Base-by-base conservation (phyloP, 2,329 filamentous ascomycete genomes). In the Diaporthe caulivora region DNA sequence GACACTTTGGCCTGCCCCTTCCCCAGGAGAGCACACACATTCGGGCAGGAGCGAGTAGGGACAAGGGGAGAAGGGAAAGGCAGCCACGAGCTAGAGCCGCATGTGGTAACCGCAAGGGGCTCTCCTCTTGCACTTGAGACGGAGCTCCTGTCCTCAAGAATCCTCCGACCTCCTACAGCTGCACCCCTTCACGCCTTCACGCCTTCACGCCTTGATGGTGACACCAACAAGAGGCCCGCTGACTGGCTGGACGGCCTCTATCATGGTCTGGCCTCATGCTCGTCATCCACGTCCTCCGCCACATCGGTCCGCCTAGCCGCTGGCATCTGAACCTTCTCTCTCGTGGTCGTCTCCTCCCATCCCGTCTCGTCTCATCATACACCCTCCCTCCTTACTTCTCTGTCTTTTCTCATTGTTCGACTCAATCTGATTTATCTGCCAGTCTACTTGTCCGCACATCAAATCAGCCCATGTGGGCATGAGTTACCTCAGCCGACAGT, bases 1-100 rank as follows among this genome's bases (percentile, higher is more conserved):
- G 62, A 67, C 62, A 65, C 58, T 60, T 31, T 8, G 55, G 55
- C n/a, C n/a, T n/a, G n/a, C n/a, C n/a, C n/a, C n/a, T n/a, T n/a
- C n/a, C n/a, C n/a, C n/a, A n/a, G n/a, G n/a, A n/a, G n/a, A n/a
- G n/a, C 34, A 34, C 34, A 34, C 34, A 34, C 34, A 34, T 9
- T 34, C 34, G 34, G 34, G 37, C 37, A 40, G 37, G 37, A 13
- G 37, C 37, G 6, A 13, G 37, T 10, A 40, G 37, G 37, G 37
- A 10, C 11, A 9, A 34, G 34, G 13, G 5, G 29, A 26, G 29
- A 9, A 40, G 29, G 54, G 18, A 58, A 21, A 8, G 34, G n/a
- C 34, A 37, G 31, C 4, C 18, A 42, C 37, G n/a, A 44, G 62
- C 62, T 49, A 65, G 24, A 37, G 21, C 42, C 18, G 18, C 58